Evolutionary conservation across 345 rosid species (phyloP).

Genomic region (Carallia brachiata): DNA sequence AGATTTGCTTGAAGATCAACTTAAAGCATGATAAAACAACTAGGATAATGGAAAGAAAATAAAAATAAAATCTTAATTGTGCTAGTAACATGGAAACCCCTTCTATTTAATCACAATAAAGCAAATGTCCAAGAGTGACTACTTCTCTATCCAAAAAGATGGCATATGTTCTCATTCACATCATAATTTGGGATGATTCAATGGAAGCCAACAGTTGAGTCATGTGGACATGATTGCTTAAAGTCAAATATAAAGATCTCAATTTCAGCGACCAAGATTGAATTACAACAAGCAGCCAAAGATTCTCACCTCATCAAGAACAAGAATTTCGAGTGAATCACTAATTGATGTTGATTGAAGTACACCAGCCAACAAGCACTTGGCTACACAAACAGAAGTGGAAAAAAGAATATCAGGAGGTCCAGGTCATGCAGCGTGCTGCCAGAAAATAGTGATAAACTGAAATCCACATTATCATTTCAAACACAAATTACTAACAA

Average conservation of each 20-base stretch:
- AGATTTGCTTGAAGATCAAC: slow-evolving; percentile 78
- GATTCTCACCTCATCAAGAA: slow-evolving; percentile 86
- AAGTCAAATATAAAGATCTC: neutral
- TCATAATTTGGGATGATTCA: neutral
- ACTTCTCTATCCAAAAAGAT: neutral
- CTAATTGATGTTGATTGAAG: slow-evolving; percentile 53
- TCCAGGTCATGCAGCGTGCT: slow-evolving; percentile 73
- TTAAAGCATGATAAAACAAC: neutral
- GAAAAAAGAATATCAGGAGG: slow-evolving; percentile 71
- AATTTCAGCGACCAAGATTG: neutral
- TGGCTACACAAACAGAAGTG: slow-evolving; percentile 81
- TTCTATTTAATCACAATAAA: neutral
- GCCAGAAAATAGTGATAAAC: slow-evolving; percentile 22
- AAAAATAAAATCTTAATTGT: neutral
- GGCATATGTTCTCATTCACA: neutral
- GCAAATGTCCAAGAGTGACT: neutral
- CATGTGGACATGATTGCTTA: neutral
- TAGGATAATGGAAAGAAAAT: neutral
- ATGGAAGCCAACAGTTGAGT: neutral
- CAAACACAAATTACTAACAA: neutral
- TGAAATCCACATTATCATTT: neutral
- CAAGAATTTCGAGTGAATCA: slow-evolving; percentile 72
- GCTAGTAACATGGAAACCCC: neutral
- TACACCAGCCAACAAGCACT: slow-evolving; percentile 68
- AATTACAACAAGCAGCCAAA: neutral